Conservation (phyloP, 371 early-diverging fungal species). For the Fennellomyces sp. region DNA sequence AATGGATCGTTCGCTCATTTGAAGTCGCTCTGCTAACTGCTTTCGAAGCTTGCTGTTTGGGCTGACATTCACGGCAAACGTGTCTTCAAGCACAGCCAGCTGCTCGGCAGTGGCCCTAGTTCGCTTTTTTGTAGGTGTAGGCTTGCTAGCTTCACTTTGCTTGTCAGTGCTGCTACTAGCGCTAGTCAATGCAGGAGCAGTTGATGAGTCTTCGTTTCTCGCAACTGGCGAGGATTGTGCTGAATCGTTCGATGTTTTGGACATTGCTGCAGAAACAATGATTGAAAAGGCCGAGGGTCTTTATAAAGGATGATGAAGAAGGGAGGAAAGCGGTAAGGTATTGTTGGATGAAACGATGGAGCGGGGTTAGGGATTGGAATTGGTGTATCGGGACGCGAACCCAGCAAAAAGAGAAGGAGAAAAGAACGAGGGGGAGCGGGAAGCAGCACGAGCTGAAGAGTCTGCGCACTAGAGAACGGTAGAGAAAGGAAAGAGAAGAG, state of each 20-base stretch:
- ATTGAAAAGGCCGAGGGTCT: not conserved
- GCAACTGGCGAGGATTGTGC: not conserved
- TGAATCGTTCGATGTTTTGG: not conserved
- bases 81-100: conserved; percentile 75
- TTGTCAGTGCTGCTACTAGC: not conserved
- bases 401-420: conserved; percentile 11
- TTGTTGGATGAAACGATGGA: not conserved
- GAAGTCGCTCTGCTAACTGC: conserved; percentile 81
- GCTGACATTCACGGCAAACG: conserved; percentile 71
- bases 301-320: not conserved
- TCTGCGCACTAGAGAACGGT: not conserved
- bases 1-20: conserved; percentile 92
- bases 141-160: not conserved
- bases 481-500: not conserved
- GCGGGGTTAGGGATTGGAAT: conserved; percentile 13
- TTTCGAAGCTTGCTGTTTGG: conserved; percentile 86
- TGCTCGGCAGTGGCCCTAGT: conserved; percentile 79
- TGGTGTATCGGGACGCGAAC: conserved; percentile 8
- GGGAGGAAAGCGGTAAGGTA: not conserved
- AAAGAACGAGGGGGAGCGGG: not conserved
- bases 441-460: conserved; percentile 3
- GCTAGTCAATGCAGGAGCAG: not conserved
- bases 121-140: conserved; percentile 49
- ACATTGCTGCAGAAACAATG: too few species aligned
- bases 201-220: not conserved